phyloP scores from a whole-genome alignment of 257 asterid genomes.

The Solanum tarijense region DNA sequence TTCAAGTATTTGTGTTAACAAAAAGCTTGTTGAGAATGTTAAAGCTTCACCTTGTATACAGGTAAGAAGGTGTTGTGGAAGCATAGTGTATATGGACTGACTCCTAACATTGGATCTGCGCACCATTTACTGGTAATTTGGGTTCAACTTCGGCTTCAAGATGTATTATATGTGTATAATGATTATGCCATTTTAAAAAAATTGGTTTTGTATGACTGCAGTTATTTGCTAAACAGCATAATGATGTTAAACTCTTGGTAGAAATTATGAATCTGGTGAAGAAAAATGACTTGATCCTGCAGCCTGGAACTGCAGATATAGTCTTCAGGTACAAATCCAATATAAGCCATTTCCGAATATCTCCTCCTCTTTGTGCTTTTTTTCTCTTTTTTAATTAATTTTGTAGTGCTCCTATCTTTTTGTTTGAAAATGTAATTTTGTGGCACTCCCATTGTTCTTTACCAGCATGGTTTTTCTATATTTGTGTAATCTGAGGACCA shows the following conservation, averaged over 20 bases:
- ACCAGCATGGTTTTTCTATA: not conserved
- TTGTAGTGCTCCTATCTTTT: not conserved
- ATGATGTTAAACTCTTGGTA: constrained; percentile 59
- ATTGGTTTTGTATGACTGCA: constrained; percentile 31
- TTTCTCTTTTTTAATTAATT: not conserved
- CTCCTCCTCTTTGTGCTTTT: not conserved
- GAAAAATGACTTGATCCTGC: constrained; percentile 59
- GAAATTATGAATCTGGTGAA: constrained; percentile 58
- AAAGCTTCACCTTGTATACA: constrained; percentile 17
- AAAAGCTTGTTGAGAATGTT: not conserved
- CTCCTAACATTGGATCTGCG: constrained; percentile 78
- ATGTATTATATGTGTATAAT: not conserved
- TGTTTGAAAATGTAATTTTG: not conserved
- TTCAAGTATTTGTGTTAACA: not conserved
- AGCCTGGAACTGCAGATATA: constrained; percentile 82
- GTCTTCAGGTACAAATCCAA: constrained; percentile 44
- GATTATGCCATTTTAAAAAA: not conserved
- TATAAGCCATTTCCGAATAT: not conserved
- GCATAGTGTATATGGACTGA: constrained; percentile 58
- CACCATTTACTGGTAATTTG: constrained; percentile 63
- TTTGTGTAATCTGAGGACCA: not conserved
- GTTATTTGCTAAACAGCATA: constrained; percentile 71
- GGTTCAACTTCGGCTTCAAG: not conserved
- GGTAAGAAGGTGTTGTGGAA: constrained; percentile 72
- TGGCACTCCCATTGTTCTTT: not conserved